Evolutionary conservation across 352 stramenopile genomes (phyloP).

Genomic region (Lagenidium giganteum): DNA sequence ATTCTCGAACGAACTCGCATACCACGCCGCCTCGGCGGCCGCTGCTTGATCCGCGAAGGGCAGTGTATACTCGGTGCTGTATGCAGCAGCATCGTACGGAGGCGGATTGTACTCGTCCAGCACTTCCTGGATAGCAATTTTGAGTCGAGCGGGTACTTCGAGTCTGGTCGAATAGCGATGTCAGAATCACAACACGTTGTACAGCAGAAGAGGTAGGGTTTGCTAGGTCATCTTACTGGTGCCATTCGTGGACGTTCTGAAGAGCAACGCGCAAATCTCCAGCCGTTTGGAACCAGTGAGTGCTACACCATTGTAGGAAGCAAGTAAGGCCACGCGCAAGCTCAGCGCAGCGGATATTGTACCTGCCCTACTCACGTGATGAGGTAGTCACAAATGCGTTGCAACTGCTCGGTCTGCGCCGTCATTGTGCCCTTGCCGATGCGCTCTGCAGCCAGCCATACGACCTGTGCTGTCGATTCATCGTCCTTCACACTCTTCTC

Average conservation of each 20-base stretch:
- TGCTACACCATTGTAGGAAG: conserved; percentile 17
- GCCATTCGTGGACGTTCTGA: conserved; percentile 37
- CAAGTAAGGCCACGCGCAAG: background rate
- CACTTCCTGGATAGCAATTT: conserved; percentile 62
- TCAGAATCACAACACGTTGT: background rate
- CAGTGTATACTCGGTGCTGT: conserved; percentile 2
- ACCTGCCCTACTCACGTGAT: conserved; percentile 42
- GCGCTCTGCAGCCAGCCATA: conserved; percentile 47
- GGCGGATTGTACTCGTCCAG: conserved; percentile 24
- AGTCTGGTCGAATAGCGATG: conserved; percentile 19
- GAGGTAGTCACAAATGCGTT: conserved; percentile 56
- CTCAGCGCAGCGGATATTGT: too few relatives aligned
- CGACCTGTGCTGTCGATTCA: conserved; percentile 27
- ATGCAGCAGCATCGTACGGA: conserved; percentile 5
- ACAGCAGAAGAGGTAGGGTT: background rate
- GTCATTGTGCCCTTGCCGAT: conserved; percentile 45
- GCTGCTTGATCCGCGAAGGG: background rate
- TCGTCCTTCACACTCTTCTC: conserved; percentile 33
- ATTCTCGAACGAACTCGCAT: too few relatives aligned
- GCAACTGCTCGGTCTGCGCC: conserved; percentile 44
- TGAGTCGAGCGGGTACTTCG: conserved; percentile 45
- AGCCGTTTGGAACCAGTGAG: conserved; percentile 65
- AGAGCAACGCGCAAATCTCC: conserved; percentile 42
- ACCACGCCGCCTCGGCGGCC: conserved; percentile 17
- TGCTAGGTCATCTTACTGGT: conserved; percentile 26